These are phyloP conservation scores for Cyclostephanos tholiformis DNA, from an alignment of 108 stramenopile species.

Conservation along the genomic window DNA sequence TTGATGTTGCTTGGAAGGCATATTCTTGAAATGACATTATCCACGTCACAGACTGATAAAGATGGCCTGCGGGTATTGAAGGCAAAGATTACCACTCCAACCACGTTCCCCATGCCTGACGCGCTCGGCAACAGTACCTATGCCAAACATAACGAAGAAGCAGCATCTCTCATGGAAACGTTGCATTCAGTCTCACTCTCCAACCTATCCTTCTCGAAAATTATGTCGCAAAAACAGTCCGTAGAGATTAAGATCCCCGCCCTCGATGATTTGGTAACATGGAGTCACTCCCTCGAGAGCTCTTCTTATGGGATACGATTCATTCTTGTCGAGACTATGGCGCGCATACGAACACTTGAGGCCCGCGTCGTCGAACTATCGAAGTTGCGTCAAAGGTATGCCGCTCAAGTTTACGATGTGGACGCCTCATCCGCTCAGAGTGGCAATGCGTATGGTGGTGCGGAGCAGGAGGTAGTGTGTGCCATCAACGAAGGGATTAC, in stretches of 20 bases:
- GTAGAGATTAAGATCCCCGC: constrained; percentile 50
- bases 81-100: constrained; percentile 52
- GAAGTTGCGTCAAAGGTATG: constrained; percentile 45
- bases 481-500: constrained; percentile 68
- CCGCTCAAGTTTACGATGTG: constrained; percentile 51
- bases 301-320: constrained; percentile 57
- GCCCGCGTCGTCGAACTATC: constrained; percentile 54
- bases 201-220: constrained; percentile 39
- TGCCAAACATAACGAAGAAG: constrained; percentile 9
- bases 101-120: constrained; percentile 26
- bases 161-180: constrained; percentile 23
- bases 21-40: constrained; percentile 38
- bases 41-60: background rate
- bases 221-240: constrained; percentile 35
- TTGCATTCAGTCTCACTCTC: constrained; percentile 34
- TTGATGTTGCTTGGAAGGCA: constrained; percentile 46
- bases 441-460: constrained; percentile 25
- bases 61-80: constrained; percentile 16
- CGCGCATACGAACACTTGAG: constrained; percentile 54
- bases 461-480: constrained; percentile 68
- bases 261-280: constrained; percentile 60
- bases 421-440: background rate
- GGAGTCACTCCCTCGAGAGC: constrained; percentile 39
- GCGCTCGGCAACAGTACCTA: background rate
- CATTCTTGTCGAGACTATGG: constrained; percentile 61